A percentile compares a stretch with the other conserved stretches of the same genome.
Conservation (phyloP, 345 rosid species). For the Kernera saxatilis region DNA sequence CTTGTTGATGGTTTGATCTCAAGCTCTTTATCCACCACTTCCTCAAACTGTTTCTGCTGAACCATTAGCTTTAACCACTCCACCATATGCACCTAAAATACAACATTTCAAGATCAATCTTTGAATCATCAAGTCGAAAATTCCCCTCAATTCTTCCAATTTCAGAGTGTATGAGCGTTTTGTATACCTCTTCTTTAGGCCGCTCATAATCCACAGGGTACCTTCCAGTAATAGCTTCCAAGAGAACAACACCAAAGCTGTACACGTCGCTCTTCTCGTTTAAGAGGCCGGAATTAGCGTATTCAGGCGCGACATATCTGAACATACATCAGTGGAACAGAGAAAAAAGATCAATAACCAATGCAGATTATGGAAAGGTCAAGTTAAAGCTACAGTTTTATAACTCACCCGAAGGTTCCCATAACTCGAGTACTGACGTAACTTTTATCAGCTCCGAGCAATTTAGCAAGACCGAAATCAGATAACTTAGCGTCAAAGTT, state of each 20-base stretch:
- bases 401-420: slow-evolving; percentile 96
- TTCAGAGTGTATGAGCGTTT: not conserved
- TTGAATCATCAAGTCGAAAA: not conserved
- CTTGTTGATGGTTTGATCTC: slow-evolving; percentile 76
- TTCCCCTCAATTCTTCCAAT: not conserved
- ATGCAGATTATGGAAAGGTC: not conserved
- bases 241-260: slow-evolving; percentile 86
- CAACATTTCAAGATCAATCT: slow-evolving; percentile 16
- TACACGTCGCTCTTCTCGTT: slow-evolving; percentile 97
- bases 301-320: slow-evolving; percentile 96
- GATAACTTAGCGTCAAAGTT: slow-evolving; percentile 86
- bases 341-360: not conserved
- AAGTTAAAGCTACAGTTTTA: not conserved
- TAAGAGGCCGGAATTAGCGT: slow-evolving; percentile 85
- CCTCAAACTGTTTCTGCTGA: slow-evolving; percentile 72
- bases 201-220: slow-evolving; percentile 89
- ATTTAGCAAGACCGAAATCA: slow-evolving; percentile 90
- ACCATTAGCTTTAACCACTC: slow-evolving; percentile 98
- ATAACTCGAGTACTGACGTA: slow-evolving; percentile 89
- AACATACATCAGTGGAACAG: slow-evolving; percentile 8
- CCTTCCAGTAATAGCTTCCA: slow-evolving; percentile 98
- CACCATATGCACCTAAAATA: slow-evolving; percentile 76
- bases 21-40: slow-evolving; percentile 75
- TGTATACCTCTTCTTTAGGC: slow-evolving; percentile 75
- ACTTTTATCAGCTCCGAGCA: slow-evolving; percentile 87